phyloP scores from a whole-genome alignment of 257 asterid genomes.

The Plectranthus barbatus region DNA sequence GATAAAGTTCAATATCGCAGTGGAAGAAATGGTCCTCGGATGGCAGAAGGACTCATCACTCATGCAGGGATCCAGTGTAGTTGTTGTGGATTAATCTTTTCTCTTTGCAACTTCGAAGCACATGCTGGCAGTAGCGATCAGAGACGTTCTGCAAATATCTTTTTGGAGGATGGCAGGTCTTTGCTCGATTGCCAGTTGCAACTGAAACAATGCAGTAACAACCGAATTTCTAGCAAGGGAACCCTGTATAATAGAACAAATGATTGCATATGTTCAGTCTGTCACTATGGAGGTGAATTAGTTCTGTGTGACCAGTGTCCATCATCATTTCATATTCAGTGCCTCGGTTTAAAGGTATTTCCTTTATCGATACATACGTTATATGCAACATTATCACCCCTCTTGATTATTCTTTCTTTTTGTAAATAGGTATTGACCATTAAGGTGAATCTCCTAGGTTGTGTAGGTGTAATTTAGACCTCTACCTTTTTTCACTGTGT shows the following conservation, averaged over 20 bases:
- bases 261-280: slow-evolving; percentile 77
- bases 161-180: slow-evolving; percentile 78
- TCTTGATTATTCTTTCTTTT: not conserved
- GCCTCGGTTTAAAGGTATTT: slow-evolving; percentile 78
- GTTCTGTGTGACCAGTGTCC: slow-evolving; percentile 88
- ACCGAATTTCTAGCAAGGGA: slow-evolving; percentile 17
- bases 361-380: slow-evolving; percentile 1
- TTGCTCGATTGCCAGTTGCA: slow-evolving; percentile 58
- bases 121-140: slow-evolving; percentile 66
- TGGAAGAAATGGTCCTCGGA: slow-evolving; percentile 20
- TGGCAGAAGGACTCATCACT: slow-evolving; percentile 60
- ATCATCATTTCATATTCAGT: slow-evolving; percentile 66
- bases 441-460: not conserved
- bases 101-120: slow-evolving; percentile 51
- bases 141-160: slow-evolving; percentile 56
- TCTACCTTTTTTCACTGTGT: slow-evolving; percentile 10
- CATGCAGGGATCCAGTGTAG: slow-evolving; percentile 81
- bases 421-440: not conserved
- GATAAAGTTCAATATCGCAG: slow-evolving; percentile 49
- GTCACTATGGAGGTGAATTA: slow-evolving; percentile 80
- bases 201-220: slow-evolving; percentile 21
- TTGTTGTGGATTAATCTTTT: slow-evolving; percentile 53
- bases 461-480: not conserved
- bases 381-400: not conserved
- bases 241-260: slow-evolving; percentile 15